These are phyloP conservation scores for Brassica juncea DNA, from an alignment of 345 rosid species.

Conservation along the genomic window DNA sequence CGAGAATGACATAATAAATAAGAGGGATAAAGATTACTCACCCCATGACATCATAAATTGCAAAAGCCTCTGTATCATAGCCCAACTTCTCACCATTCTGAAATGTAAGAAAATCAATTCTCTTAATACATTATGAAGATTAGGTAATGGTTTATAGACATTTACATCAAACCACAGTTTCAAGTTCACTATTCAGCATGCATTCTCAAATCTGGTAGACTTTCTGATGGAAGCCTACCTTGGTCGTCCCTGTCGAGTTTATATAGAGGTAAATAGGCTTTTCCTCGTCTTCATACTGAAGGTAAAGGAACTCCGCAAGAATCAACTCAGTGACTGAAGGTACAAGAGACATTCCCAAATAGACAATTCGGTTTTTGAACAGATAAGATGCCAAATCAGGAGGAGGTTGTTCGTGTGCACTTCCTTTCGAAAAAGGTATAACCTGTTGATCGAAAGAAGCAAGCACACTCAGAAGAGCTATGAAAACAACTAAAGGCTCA, in stretches of 20 bases:
- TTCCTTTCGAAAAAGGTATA: slow-evolving; percentile 73
- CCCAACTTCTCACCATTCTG: slow-evolving; percentile 65
- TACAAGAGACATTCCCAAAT: slow-evolving; percentile 94
- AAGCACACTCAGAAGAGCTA: slow-evolving; percentile 1
- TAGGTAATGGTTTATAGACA: background rate
- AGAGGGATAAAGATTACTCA: slow-evolving; percentile 34
- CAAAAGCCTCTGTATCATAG: slow-evolving; percentile 89
- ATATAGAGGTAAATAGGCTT: slow-evolving; percentile 90
- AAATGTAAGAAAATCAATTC: slow-evolving; percentile 17
- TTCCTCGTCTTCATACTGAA: slow-evolving; percentile 74
- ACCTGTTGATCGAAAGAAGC: slow-evolving; percentile 51
- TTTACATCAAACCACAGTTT: background rate
- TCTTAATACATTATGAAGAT: slow-evolving; percentile 1
- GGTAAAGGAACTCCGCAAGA: slow-evolving; percentile 86
- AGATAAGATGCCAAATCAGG: slow-evolving; percentile 89
- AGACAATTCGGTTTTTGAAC: slow-evolving; percentile 79
- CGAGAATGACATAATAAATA: slow-evolving; percentile 4
- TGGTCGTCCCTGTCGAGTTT: slow-evolving; percentile 92
- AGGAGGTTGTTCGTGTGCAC: slow-evolving; percentile 93
- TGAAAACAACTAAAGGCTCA: background rate
- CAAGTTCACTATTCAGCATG: background rate
- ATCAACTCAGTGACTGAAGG: slow-evolving; percentile 89
- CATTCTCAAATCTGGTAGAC: background rate
- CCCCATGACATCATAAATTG: slow-evolving; percentile 92
- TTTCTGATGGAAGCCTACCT: slow-evolving; percentile 48